phyloP scores from a whole-genome alignment of 192 early-diverging fungal species.

The Dimargaris xerosporica region DNA sequence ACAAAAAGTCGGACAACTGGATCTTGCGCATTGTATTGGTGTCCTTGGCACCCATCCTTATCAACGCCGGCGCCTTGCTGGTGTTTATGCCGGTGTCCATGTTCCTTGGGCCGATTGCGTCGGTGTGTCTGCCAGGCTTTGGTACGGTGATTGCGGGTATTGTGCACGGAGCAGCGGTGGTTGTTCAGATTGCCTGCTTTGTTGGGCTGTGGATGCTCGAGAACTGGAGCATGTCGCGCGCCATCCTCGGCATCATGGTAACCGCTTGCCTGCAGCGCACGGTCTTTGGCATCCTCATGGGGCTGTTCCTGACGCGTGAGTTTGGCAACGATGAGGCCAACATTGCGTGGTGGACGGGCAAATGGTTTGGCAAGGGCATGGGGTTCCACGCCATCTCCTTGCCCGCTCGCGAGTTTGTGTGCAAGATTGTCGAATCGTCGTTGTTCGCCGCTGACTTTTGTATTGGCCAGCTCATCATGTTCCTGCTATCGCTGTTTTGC shows the following conservation, averaged over 20 bases:
- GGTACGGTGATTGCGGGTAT: constrained; percentile 52
- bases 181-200: constrained; percentile 44
- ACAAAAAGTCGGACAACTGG: constrained; percentile 14
- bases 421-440: constrained; percentile 74
- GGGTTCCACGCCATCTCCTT: constrained; percentile 49
- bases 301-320: constrained; percentile 59
- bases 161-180: constrained; percentile 42
- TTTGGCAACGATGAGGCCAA: constrained; percentile 72
- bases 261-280: constrained; percentile 51
- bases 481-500: constrained; percentile 54
- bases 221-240: constrained; percentile 37
- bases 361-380: constrained; percentile 62
- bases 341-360: constrained; percentile 76
- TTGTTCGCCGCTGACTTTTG: constrained; percentile 68
- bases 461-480: constrained; percentile 57
- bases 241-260: constrained; percentile 49
- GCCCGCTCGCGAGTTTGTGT: constrained; percentile 62
- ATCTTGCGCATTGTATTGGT: constrained; percentile 39
- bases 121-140: constrained; percentile 52
- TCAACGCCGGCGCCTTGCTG: constrained; percentile 49
- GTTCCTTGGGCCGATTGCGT: constrained; percentile 38
- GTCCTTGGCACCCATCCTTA: constrained; percentile 48
- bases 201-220: constrained; percentile 51
- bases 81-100: constrained; percentile 50
- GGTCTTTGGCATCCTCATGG: constrained; percentile 48